Evolutionary conservation across 352 stramenopile species (phyloP).

Genomic region (Globisporangium mamillatum): DNA sequence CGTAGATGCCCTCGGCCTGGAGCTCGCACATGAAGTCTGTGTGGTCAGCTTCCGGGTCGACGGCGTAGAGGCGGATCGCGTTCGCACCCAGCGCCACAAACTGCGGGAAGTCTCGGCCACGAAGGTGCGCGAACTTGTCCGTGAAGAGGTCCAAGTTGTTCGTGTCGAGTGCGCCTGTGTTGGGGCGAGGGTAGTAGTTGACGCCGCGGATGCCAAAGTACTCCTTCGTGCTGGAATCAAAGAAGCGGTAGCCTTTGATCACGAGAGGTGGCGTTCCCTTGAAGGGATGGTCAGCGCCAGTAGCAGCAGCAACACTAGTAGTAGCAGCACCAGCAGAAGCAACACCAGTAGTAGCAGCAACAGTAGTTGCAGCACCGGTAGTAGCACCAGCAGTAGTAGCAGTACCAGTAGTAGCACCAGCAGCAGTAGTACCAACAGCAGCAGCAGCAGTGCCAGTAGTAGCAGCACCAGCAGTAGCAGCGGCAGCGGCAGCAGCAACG

Average conservation of each 20-base stretch:
- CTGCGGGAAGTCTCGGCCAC: constrained; percentile 63
- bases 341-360: neutral
- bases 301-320: neutral
- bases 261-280: constrained; percentile 36
- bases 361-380: neutral
- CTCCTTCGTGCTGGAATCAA: constrained; percentile 62
- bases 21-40: constrained; percentile 86
- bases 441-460: neutral
- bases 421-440: neutral
- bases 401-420: too few species aligned
- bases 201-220: constrained; percentile 76
- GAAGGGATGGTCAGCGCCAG: neutral
- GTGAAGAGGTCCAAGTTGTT: constrained; percentile 88
- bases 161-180: constrained; percentile 50
- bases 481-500: neutral
- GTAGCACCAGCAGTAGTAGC: neutral
- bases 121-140: constrained; percentile 64
- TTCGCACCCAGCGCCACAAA: constrained; percentile 70
- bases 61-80: constrained; percentile 76
- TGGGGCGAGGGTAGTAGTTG: constrained; percentile 87
- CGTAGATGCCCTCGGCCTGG: constrained; percentile 71
- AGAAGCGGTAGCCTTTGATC: constrained; percentile 80
- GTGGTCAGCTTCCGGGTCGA: constrained; percentile 70
- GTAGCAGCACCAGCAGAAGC: too few species aligned
- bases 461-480: neutral